Percentiles rank a stretch among this genome's conserved stretches.
These are phyloP conservation scores for Kingdonia uniflora DNA, from an alignment of 164 flowering plant genomes.

Conservation along the genomic window DNA sequence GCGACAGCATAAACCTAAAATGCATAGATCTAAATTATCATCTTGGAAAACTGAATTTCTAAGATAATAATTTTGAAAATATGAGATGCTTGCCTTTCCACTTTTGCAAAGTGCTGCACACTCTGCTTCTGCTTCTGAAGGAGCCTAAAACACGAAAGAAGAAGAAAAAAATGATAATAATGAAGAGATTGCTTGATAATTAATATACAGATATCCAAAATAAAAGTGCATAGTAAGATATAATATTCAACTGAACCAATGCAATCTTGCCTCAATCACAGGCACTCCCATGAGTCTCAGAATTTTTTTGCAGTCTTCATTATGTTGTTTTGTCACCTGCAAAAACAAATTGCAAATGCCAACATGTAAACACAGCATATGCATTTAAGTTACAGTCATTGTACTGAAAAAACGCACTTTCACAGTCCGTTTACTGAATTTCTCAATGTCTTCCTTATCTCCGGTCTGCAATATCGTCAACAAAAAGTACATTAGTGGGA, in stretches of 20 bases:
- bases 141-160: constrained; percentile 46
- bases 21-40: neutral
- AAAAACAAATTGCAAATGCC: no score
- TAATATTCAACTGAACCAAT: neutral
- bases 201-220: neutral
- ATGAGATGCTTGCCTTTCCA: constrained; percentile 49
- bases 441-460: constrained; percentile 85
- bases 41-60: neutral
- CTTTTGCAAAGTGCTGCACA: constrained; percentile 94
- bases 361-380: neutral
- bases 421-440: constrained; percentile 90
- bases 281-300: constrained; percentile 95
- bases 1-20: constrained; percentile 93
- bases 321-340: constrained; percentile 92
- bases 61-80: neutral
- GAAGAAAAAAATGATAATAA: neutral
- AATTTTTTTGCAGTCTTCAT: constrained; percentile 92
- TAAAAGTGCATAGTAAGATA: neutral
- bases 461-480: constrained; percentile 42
- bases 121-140: constrained; percentile 97
- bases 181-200: neutral
- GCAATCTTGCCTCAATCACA: constrained; percentile 70
- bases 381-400: no score
- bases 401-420: constrained; percentile 36
- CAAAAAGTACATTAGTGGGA: neutral